Evolutionary conservation across 768 basidiomycete genomes (phyloP).

Genomic region (Lentinula boryana): DNA sequence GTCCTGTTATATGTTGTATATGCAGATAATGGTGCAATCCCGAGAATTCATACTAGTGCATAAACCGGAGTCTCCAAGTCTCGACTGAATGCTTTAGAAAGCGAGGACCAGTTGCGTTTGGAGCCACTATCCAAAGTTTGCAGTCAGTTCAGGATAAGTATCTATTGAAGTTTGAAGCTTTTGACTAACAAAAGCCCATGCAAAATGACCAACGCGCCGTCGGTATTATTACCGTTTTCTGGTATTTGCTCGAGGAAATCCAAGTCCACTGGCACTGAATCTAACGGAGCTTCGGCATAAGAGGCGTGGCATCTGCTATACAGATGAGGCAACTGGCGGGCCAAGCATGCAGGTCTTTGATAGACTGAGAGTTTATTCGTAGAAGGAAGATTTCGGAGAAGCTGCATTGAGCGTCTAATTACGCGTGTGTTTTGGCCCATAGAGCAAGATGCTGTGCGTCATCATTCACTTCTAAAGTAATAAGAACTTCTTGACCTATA

Average conservation of each 20-base stretch:
- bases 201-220: constrained; percentile 47
- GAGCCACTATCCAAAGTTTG: constrained; percentile 50
- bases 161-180: background rate
- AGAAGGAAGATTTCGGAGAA: background rate
- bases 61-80: constrained; percentile 67
- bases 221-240: constrained; percentile 19
- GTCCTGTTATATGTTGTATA: constrained; percentile 40
- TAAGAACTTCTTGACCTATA: background rate
- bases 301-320: background rate
- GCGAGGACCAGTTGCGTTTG: constrained; percentile 84
- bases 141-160: background rate
- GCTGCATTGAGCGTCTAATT: background rate
- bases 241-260: constrained; percentile 14
- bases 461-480: no score
- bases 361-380: background rate
- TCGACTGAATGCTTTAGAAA: constrained; percentile 69
- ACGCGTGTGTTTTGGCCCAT: background rate
- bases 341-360: background rate
- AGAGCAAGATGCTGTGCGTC: no score
- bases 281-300: background rate
- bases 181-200: constrained; percentile 59
- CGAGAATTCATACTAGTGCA: constrained; percentile 44
- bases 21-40: no score
- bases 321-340: background rate
- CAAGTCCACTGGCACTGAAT: constrained; percentile 13